These are phyloP conservation scores for Penicillium odoratum DNA, from an alignment of 495 filamentous ascomycete species.

Conservation along the genomic window DNA sequence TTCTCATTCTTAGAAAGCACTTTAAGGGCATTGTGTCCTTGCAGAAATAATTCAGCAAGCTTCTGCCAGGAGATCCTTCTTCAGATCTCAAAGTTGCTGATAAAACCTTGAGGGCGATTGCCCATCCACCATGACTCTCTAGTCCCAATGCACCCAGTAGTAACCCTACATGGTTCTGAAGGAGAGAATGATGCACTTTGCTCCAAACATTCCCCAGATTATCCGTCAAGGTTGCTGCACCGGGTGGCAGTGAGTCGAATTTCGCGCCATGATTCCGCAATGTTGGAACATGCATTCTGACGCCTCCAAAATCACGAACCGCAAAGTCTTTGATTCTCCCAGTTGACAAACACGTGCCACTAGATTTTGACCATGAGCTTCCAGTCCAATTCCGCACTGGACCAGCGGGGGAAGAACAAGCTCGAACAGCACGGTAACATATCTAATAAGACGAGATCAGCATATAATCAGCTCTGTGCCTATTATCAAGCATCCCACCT, in stretches of 20 bases:
- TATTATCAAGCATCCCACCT: not conserved
- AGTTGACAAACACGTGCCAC: slow-evolving; percentile 19
- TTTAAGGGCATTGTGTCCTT: slow-evolving; percentile 24
- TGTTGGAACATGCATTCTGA: slow-evolving; percentile 23
- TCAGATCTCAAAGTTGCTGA: not conserved
- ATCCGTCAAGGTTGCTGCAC: slow-evolving; percentile 11
- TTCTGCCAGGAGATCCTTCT: not conserved
- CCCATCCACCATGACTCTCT: slow-evolving; percentile 12
- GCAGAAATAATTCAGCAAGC: slow-evolving; percentile 14
- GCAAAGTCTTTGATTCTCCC: slow-evolving; percentile 23
- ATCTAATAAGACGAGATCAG: slow-evolving; percentile 4
- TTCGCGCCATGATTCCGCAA: slow-evolving; percentile 4
- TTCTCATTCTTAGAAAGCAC: slow-evolving; percentile 25
- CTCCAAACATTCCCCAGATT: slow-evolving; percentile 20
- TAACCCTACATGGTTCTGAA: slow-evolving; percentile 25
- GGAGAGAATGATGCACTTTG: slow-evolving; percentile 25
- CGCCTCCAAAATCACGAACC: slow-evolving; percentile 24
- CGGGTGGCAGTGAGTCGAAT: slow-evolving; percentile 5
- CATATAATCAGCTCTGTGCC: not conserved
- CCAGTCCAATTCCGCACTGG: slow-evolving; percentile 22
- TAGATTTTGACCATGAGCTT: slow-evolving; percentile 26
- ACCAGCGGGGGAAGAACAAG: slow-evolving; percentile 19
- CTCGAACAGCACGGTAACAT: slow-evolving; percentile 11
- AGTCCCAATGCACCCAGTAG: slow-evolving; percentile 5
- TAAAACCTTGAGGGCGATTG: slow-evolving; percentile 13